These are phyloP conservation scores for Mortierella sp. DNA, from an alignment of 371 early-diverging fungal species.

Conservation along the genomic window DNA sequence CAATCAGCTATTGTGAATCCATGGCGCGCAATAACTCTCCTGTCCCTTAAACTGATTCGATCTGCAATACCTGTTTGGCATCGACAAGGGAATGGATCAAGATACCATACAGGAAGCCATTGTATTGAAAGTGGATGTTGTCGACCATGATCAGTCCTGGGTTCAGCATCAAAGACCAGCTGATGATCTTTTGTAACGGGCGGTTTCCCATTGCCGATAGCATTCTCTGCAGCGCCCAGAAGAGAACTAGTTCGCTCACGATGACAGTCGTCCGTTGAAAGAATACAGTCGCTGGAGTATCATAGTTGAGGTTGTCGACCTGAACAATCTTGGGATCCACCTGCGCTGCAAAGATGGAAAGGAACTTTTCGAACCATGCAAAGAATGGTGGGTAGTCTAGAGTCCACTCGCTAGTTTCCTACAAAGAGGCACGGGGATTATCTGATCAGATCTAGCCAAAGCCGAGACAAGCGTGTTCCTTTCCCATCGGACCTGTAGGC, in stretches of 20 bases:
- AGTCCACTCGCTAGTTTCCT: conserved; percentile 95
- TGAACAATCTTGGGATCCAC: conserved; percentile 83
- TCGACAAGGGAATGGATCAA: conserved; percentile 82
- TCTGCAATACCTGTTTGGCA: conserved; percentile 69
- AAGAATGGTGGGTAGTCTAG: conserved; percentile 98
- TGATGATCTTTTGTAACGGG: conserved; percentile 51
- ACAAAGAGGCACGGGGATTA: not conserved
- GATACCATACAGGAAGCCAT: conserved; percentile 93
- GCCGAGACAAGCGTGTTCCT: no score
- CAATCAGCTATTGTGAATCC: not conserved
- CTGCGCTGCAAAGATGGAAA: conserved; percentile 72
- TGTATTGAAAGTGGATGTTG: conserved; percentile 98
- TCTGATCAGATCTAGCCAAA: not conserved
- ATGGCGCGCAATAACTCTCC: no score
- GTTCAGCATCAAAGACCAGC: conserved; percentile 72
- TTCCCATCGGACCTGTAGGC: not conserved
- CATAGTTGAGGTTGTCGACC: conserved; percentile 77
- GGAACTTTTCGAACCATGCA: conserved; percentile 92
- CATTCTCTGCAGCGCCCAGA: conserved; percentile 68
- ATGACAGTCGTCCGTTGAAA: conserved; percentile 91
- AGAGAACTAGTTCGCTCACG: conserved; percentile 81
- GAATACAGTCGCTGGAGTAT: conserved; percentile 71
- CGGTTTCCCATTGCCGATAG: conserved; percentile 44
- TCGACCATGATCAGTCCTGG: conserved; percentile 91
- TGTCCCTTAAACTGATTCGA: no score